Base-by-base conservation (phyloP, 495 filamentous ascomycete genomes). In the Neurospora sp. region DNA sequence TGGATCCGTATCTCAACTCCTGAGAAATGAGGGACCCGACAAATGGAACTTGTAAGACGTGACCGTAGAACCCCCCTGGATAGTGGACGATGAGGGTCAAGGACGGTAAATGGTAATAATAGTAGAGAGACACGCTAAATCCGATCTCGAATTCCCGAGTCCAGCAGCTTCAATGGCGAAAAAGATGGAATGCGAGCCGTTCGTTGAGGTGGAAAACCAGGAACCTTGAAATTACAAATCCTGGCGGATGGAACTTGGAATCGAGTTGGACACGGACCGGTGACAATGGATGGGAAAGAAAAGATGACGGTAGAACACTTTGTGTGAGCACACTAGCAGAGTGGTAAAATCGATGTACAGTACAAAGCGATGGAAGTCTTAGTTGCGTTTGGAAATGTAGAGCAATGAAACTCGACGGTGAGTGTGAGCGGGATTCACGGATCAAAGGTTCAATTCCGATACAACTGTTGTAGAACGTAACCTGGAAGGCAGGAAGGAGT, bases 191-290 rank as follows among this genome's bases (percentile, higher is more conserved):
- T 35, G 53, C 53, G 31, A 65, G 53, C 53, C 27, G 27, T 65
- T 65, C 53, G 53, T 65, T 35, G 27, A 65, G 8, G 53, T 8
- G 14, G 53, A 65, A 65, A 65, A 8, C 53, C 53, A 65, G 53
- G 27, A 65, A 3, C 27, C 27, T 31, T 31, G 27, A 31, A 14
- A 65, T 65, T 65, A 65, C 53, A 65, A 35, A 65, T 65, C 27
- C 53, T 73, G 61, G 71, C 73, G 68, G 70, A 73, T 71, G 74
- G 76, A 70, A 77, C 73, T 76, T 73, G 71, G 76, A 75, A 65
- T 35, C 4, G 53, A 65, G 22, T 65, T 35, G 53, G 27, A 65
- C 27, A 65, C 53, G 53, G 27, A 65, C 53, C 53, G 53, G 35
- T 61, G 53, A 31, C 20, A 61, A 35, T 61, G 53, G 53, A 61